phyloP scores from a whole-genome alignment of 495 filamentous ascomycete species.

The Hypoxylon perforatum region DNA sequence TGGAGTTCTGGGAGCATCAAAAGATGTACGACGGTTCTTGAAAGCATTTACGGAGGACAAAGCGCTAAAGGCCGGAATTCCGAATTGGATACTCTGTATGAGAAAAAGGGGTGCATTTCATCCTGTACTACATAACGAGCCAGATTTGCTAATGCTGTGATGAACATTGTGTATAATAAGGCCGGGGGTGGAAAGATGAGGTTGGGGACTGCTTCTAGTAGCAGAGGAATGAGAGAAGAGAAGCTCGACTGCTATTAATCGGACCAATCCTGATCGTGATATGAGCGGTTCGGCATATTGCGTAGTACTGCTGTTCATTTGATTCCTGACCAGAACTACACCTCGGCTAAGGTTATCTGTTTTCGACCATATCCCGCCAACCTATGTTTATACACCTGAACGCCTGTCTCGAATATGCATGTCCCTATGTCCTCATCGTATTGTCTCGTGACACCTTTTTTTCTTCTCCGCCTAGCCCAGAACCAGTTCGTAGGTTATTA shows the following conservation, averaged over 20 bases:
- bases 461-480: slow-evolving; percentile 72
- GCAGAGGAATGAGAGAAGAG: slow-evolving; percentile 7
- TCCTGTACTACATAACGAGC: slow-evolving; percentile 14
- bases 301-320: slow-evolving; percentile 11
- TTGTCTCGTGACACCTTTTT: not conserved
- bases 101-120: not conserved
- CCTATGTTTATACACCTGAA: slow-evolving; percentile 36
- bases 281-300: not conserved
- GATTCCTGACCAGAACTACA: slow-evolving; percentile 5
- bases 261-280: not conserved
- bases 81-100: slow-evolving; percentile 29
- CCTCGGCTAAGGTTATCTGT: not conserved
- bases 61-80: slow-evolving; percentile 23
- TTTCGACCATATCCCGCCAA: slow-evolving; percentile 22
- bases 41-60: slow-evolving; percentile 39
- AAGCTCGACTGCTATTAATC: slow-evolving; percentile 15
- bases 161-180: slow-evolving; percentile 33
- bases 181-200: slow-evolving; percentile 2
- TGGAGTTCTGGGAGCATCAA: slow-evolving; percentile 39
- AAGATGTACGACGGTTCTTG: slow-evolving; percentile 23
- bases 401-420: slow-evolving; percentile 31
- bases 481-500: slow-evolving; percentile 89
- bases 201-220: not conserved
- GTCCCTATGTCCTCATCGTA: slow-evolving; percentile 22
- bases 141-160: slow-evolving; percentile 18